phyloP scores from a whole-genome alignment of 768 basidiomycete species.

The Mycena vulgaris region DNA sequence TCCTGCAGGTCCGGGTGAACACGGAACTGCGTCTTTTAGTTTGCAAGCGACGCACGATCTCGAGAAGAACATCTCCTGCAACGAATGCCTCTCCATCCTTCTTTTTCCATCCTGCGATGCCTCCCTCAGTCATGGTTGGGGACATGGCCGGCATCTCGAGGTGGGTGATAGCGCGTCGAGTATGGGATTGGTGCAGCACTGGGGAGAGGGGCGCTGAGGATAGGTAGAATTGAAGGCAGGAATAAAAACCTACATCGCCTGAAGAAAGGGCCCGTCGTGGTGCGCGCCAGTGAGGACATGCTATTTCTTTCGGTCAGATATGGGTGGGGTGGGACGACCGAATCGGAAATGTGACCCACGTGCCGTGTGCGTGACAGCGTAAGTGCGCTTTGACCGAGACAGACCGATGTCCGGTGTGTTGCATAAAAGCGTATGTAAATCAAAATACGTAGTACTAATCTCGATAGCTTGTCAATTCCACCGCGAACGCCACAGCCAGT shows the following conservation, averaged over 20 bases:
- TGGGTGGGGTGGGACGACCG: too few species aligned
- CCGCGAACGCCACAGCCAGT: slow-evolving; percentile 66
- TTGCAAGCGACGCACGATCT: slow-evolving; percentile 75
- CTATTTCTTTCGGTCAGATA: too few species aligned
- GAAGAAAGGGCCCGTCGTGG: slow-evolving; percentile 14
- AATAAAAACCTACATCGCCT: slow-evolving; percentile 17
- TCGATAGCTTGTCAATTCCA: slow-evolving; percentile 56
- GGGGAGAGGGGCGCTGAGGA: slow-evolving; percentile 5
- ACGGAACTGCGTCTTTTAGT: slow-evolving; percentile 14
- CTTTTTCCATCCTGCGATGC: slow-evolving; percentile 93
- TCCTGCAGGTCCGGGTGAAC: slow-evolving; percentile 64
- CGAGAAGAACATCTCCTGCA: slow-evolving; percentile 89
- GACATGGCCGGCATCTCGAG: slow-evolving; percentile 98
- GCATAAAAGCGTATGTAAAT: too few species aligned
- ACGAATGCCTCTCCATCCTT: slow-evolving; percentile 85
- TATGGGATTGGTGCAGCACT: slow-evolving; percentile 71
- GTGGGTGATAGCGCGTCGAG: slow-evolving; percentile 75
- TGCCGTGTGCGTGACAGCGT: not conserved
- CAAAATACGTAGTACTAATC: not conserved
- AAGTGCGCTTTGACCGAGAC: too few species aligned
- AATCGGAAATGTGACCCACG: not conserved
- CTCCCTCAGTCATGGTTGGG: slow-evolving; percentile 97
- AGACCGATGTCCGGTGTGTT: too few species aligned
- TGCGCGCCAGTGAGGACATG: slow-evolving; percentile 21
- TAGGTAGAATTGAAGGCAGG: not conserved